A percentile compares a stretch with the other conserved stretches of the same genome.
Evolutionary conservation across 306 rosid species (phyloP).

Genomic region (Elaeagnus macrophylla): DNA sequence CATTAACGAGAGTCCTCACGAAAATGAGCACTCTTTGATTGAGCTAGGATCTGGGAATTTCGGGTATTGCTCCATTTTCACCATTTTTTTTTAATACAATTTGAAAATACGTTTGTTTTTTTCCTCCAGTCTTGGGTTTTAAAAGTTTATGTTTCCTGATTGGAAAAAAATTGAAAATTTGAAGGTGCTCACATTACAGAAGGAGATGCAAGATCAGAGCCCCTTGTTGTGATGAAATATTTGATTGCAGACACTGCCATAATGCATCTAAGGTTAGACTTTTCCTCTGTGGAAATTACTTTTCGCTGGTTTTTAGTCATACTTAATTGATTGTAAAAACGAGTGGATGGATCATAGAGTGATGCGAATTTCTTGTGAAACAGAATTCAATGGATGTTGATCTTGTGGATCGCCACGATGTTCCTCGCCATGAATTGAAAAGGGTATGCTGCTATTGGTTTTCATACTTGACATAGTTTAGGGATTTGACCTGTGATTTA

Average conservation of each 20-base stretch:
- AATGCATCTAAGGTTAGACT: constrained; percentile 31
- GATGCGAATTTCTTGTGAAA: constrained; percentile 1
- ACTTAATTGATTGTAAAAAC: not conserved
- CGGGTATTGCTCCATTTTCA: constrained; percentile 19
- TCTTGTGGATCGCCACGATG: constrained; percentile 46
- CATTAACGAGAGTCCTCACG: not conserved
- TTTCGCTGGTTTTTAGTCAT: too few species aligned
- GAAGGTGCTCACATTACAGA: constrained; percentile 37
- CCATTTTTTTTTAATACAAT: not conserved
- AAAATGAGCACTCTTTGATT: not conserved
- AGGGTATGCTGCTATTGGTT: constrained; percentile 25
- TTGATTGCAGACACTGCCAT: constrained; percentile 47
- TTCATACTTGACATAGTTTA: not conserved
- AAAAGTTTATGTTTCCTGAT: not conserved
- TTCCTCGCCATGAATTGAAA: constrained; percentile 73
- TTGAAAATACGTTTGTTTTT: not conserved
- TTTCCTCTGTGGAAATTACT: not conserved
- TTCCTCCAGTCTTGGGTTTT: not conserved
- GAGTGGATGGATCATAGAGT: not conserved
- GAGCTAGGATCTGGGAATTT: constrained; percentile 22
- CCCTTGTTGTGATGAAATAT: constrained; percentile 43
- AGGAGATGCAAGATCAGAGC: constrained; percentile 45
- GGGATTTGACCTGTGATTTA: not conserved
- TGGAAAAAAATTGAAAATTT: not conserved
- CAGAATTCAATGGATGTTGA: constrained; percentile 58